Conservation (phyloP, 2,329 filamentous ascomycete genomes). For the Phaeosphaeriaceae sp. region DNA sequence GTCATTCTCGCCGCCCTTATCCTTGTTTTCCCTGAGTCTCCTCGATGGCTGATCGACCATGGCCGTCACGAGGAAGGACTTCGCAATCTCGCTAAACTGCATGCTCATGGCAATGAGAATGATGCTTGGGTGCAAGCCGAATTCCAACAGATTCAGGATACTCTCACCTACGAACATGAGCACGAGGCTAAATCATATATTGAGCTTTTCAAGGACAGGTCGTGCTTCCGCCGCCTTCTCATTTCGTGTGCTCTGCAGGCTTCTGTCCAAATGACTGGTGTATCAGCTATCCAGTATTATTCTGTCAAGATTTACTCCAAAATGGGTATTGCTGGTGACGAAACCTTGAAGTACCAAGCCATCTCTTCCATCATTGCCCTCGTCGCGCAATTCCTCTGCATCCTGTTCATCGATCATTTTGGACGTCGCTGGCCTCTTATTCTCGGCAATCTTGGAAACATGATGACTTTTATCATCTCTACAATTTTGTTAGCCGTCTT, state of each 20-base stretch:
- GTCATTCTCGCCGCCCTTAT: conserved; percentile 70
- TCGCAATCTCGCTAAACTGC: conserved; percentile 70
- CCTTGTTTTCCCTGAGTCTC: conserved; percentile 71
- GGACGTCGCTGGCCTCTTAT: conserved; percentile 78
- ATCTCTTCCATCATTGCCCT: conserved; percentile 76
- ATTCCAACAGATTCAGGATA: conserved; percentile 72
- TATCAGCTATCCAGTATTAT: conserved; percentile 72
- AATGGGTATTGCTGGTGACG: conserved; percentile 69
- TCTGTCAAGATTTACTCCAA: conserved; percentile 70
- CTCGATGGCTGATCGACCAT: conserved; percentile 76
- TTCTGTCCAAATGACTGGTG: conserved; percentile 76
- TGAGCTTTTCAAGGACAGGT: conserved; percentile 70
- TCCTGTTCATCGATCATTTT: conserved; percentile 71
- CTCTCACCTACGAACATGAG: conserved; percentile 70
- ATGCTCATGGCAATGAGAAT: conserved; percentile 69
- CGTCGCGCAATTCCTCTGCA: conserved; percentile 71
- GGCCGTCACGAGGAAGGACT: conserved; percentile 70
- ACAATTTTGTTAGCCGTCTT: conserved; percentile 64
- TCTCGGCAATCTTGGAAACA: conserved; percentile 72
- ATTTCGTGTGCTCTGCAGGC: conserved; percentile 73
- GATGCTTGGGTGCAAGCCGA: conserved; percentile 76
- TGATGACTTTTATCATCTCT: conserved; percentile 74
- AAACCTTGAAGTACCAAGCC: conserved; percentile 76
- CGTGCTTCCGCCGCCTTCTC: conserved; percentile 74
- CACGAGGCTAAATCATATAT: conserved; percentile 72